These are phyloP conservation scores for Aspergillus pseudotamarii DNA, from an alignment of 2,329 filamentous ascomycete species.

Conservation along the genomic window DNA sequence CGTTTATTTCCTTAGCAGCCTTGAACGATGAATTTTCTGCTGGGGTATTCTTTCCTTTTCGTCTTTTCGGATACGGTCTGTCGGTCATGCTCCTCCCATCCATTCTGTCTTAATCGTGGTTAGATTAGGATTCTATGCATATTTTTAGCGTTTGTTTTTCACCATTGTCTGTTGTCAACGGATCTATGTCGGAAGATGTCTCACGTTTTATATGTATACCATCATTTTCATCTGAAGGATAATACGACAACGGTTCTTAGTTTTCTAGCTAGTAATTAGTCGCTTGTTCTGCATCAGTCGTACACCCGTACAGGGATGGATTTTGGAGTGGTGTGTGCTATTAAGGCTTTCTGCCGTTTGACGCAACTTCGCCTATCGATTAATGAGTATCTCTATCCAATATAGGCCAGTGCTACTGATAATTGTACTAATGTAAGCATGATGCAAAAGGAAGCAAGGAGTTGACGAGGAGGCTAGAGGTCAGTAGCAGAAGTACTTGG, in stretches of 20 bases:
- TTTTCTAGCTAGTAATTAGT: not conserved
- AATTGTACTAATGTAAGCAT: not conserved
- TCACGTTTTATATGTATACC: slow-evolving; percentile 17
- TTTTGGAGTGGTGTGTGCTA: slow-evolving; percentile 11
- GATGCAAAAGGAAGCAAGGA: not conserved
- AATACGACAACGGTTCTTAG: slow-evolving; percentile 7
- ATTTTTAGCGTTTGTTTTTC: slow-evolving; percentile 26
- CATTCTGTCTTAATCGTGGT: slow-evolving; percentile 19
- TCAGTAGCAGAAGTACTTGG: not conserved
- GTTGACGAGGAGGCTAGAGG: not conserved
- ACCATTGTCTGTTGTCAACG: slow-evolving; percentile 11
- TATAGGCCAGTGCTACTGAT: not conserved
- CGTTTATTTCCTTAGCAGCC: slow-evolving; percentile 8
- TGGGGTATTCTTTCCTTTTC: slow-evolving; percentile 3
- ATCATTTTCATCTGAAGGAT: slow-evolving; percentile 10
- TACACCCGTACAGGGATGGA: not conserved
- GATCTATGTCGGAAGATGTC: slow-evolving; percentile 12
- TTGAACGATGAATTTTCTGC: not conserved
- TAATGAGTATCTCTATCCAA: slow-evolving; percentile 5
- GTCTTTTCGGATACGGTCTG: slow-evolving; percentile 12
- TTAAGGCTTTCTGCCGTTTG: slow-evolving; percentile 8
- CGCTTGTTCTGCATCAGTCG: not conserved
- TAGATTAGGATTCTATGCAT: slow-evolving; percentile 31
- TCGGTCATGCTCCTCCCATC: slow-evolving; percentile 11
- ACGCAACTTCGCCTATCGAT: slow-evolving; percentile 15